phyloP scores from a whole-genome alignment of 768 basidiomycete species.

The Boletus subparvulus region DNA sequence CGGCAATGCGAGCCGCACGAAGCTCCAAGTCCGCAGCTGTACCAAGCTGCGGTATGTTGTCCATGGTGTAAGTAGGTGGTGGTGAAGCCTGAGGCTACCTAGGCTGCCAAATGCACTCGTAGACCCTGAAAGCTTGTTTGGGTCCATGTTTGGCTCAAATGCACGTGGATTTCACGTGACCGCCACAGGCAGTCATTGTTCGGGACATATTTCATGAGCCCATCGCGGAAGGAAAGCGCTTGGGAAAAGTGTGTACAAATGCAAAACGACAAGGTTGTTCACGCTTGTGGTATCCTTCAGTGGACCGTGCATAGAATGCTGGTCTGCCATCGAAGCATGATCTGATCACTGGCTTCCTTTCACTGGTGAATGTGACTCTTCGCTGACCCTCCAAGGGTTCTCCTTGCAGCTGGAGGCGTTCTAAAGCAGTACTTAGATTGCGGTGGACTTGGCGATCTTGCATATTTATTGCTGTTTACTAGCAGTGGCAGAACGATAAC shows the following conservation, averaged over 20 bases:
- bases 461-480: conserved; percentile 21
- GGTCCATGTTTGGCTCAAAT: conserved; percentile 27
- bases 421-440: background rate
- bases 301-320: no score
- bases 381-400: no score
- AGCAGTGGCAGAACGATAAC: background rate
- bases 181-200: no score
- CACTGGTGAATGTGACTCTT: no score
- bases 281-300: no score
- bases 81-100: background rate
- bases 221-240: no score
- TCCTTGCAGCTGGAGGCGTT: background rate
- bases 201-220: no score
- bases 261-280: no score
- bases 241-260: no score
- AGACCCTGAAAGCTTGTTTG: conserved; percentile 36
- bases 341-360: no score
- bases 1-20: conserved; percentile 70
- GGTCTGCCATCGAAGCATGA: no score
- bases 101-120: background rate
- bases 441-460: no score
- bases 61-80: conserved; percentile 34
- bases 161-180: conserved; percentile 36
- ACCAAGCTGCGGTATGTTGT: conserved; percentile 42
- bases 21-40: conserved; percentile 64